Base-by-base conservation (phyloP, 2,329 filamentous ascomycete genomes). In the Tolypocladium ophioglossoides region DNA sequence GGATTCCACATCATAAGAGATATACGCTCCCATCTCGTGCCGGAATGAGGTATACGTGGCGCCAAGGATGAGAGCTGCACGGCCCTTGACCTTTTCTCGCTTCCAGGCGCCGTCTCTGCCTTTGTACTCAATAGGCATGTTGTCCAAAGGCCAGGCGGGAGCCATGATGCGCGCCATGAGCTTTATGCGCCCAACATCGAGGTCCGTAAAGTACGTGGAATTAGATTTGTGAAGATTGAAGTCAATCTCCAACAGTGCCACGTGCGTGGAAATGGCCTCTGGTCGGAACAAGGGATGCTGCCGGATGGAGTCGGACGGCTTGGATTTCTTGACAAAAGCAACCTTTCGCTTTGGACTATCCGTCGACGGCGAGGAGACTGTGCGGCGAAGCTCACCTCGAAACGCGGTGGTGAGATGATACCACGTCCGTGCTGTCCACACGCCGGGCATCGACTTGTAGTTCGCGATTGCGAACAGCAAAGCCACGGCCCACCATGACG, bases 161-260 rank as follows among this genome's bases (percentile, higher is more conserved):
- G 52, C 52, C 16, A 53, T 53, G 32, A 53, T 47, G 30, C 52
- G 52, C 16, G 41, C 52, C 34, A 53, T 22, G 7, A 53, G 32
- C 34, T 53, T 53, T 2, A 53, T 53, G 16, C 52, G 30, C 4
- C n/a, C 40, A 6, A 53, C 34, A 32, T 53, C 52, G 2, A 53
- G 41, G 44, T 53, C 52, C 16, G 52, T 53, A 27, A 53, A 53
- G 22, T 35, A 53, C 1, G 54, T 55, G 14, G 51, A 55, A 24
- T 55, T 53, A n/a, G 51, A 51, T 16, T 50, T 55, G 18, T 55
- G 53, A 18, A 55, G 18, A 37, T 55, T 55, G 40, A 55, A 48
- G 37, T 55, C 53, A 37, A 55, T 48, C 16, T 55, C 53, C 11
- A 48, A 16, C 9, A 49, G 41, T 9, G 53, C 34, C 14, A 52